Evolutionary conservation across 306 rosid species (phyloP).

Genomic region (Cucumis sativus): DNA sequence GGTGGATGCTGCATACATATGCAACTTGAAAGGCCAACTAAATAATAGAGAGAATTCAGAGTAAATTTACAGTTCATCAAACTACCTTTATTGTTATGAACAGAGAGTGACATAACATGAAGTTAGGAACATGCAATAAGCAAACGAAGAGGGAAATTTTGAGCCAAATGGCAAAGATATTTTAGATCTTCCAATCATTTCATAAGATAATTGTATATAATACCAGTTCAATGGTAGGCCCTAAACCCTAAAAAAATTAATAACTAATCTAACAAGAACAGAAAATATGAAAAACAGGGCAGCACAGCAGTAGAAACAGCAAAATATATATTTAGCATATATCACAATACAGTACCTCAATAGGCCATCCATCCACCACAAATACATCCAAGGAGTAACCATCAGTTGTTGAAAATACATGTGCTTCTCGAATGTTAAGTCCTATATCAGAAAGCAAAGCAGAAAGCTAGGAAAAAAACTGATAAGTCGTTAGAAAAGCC

Average conservation of each 20-base stretch:
- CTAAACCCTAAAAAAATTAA: no score
- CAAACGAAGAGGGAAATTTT: not conserved
- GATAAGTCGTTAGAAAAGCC: constrained; percentile 17
- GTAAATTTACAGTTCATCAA: not conserved
- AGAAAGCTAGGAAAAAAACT: constrained; percentile 36
- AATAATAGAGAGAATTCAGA: not conserved
- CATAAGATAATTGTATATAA: not conserved
- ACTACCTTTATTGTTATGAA: not conserved
- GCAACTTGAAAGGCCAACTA: not conserved
- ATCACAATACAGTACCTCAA: constrained; percentile 28
- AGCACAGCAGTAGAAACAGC: not conserved
- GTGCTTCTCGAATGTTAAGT: constrained; percentile 59
- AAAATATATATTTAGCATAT: not conserved
- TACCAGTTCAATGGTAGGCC: not conserved
- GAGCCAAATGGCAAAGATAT: not conserved
- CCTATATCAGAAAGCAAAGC: constrained; percentile 53
- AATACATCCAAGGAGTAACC: constrained; percentile 43
- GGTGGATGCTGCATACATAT: not conserved
- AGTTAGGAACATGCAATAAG: not conserved
- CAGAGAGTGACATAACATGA: not conserved
- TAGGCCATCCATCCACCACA: constrained; percentile 65
- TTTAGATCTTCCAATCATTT: not conserved
- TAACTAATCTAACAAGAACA: not conserved
- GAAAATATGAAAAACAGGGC: not conserved
- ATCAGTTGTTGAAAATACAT: constrained; percentile 52